These are phyloP conservation scores for Evernia prunastri DNA, from an alignment of 495 filamentous ascomycete genomes.

Conservation along the genomic window DNA sequence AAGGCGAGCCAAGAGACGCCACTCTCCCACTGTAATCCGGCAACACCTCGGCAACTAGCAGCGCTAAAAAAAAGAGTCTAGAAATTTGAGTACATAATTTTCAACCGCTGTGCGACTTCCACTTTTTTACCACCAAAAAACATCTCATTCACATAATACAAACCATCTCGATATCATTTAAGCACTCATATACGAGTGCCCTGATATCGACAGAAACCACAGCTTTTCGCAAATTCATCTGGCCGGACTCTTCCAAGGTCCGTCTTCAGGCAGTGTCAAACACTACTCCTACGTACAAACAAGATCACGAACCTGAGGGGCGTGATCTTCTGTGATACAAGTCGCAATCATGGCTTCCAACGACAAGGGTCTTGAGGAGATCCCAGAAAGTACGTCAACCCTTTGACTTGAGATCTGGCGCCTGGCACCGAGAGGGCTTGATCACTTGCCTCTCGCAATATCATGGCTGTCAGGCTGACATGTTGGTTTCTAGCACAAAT, in stretches of 20 bases:
- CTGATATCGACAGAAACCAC: constrained; percentile 14
- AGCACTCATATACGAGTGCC: constrained; percentile 16
- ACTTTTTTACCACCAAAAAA: background rate
- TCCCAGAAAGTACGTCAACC: constrained; percentile 68
- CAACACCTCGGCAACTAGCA: background rate
- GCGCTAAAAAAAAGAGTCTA: background rate
- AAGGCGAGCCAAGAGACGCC: background rate
- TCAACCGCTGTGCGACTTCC: background rate
- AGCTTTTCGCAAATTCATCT: constrained; percentile 6
- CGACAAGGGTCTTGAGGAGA: constrained; percentile 94
- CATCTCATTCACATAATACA: constrained; percentile 6
- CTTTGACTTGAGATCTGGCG: constrained; percentile 1
- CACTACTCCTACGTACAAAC: constrained; percentile 36
- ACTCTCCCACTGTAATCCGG: too few species aligned
- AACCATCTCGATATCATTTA: constrained; percentile 5
- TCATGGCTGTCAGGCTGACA: constrained; percentile 20
- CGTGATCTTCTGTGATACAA: constrained; percentile 58
- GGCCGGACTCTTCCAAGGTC: constrained; percentile 25
- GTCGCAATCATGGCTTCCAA: constrained; percentile 89
- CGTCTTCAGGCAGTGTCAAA: constrained; percentile 44
- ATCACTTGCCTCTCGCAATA: constrained; percentile 19
- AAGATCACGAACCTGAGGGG: constrained; percentile 55
- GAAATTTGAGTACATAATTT: constrained; percentile 3
- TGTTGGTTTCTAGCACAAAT: constrained; percentile 68
- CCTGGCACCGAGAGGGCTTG: constrained; percentile 5